These are phyloP conservation scores for Moricandia moricandioides DNA, from an alignment of 345 rosid species.

Conservation along the genomic window DNA sequence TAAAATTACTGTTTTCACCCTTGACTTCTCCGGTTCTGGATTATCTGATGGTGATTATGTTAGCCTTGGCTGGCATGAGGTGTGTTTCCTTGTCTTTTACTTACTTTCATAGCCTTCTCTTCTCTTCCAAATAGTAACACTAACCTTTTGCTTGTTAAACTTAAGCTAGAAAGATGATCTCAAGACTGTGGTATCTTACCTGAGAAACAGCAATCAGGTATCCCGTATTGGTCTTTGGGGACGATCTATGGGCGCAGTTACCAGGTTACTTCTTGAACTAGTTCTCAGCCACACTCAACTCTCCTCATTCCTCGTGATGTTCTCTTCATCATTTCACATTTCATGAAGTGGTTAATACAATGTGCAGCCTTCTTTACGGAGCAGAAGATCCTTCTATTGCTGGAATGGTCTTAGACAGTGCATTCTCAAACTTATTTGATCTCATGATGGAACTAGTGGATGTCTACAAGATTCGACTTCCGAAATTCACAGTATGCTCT, in stretches of 20 bases:
- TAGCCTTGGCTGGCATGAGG: slow-evolving; percentile 98
- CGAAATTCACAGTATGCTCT: slow-evolving; percentile 76
- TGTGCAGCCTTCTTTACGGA: slow-evolving; percentile 90
- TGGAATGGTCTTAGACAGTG: slow-evolving; percentile 98
- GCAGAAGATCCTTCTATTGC: slow-evolving; percentile 95
- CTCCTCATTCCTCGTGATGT: not conserved
- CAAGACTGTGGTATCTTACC: slow-evolving; percentile 75
- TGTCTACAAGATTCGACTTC: slow-evolving; percentile 84
- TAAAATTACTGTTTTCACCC: slow-evolving; percentile 88
- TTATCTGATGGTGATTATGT: slow-evolving; percentile 93
- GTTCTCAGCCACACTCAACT: no score
- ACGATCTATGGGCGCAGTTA: slow-evolving; percentile 99
- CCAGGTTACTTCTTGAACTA: slow-evolving; percentile 58
- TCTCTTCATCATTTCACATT: slow-evolving; percentile 23
- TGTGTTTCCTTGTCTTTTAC: slow-evolving; percentile 34
- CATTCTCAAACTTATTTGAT: slow-evolving; percentile 91
- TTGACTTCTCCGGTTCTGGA: slow-evolving; percentile 98
- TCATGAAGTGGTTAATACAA: not conserved
- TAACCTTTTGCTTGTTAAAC: slow-evolving; percentile 20
- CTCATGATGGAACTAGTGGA: slow-evolving; percentile 98
- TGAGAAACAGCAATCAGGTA: slow-evolving; percentile 66
- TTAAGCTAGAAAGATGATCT: slow-evolving; percentile 82
- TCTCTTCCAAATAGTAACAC: slow-evolving; percentile 12
- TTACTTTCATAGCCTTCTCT: slow-evolving; percentile 3
- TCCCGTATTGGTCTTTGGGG: slow-evolving; percentile 98